These are phyloP conservation scores for Suhomyces xylopsoci DNA, from an alignment of 805 yeast genomes.

Conservation along the genomic window DNA sequence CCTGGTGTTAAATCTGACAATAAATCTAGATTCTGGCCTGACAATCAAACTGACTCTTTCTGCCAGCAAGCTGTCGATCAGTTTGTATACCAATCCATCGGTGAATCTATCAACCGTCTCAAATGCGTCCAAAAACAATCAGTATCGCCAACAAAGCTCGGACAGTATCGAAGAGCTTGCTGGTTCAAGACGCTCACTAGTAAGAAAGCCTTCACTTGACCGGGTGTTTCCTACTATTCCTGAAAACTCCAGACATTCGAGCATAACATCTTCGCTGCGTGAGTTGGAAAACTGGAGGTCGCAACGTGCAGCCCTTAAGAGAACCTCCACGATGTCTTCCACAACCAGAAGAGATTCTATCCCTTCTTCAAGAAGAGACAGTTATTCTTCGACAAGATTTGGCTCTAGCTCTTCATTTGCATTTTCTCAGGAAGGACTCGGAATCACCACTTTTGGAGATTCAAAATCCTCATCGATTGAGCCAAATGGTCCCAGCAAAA, in stretches of 20 bases:
- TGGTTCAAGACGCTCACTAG: not conserved
- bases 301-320: not conserved
- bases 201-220: not conserved
- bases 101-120: not conserved
- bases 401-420: not conserved
- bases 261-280: not conserved
- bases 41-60: not conserved
- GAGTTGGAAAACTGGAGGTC: not conserved
- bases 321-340: not conserved
- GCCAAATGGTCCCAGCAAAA: not conserved
- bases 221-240: not conserved
- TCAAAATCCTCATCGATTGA: not conserved
- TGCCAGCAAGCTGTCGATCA: not conserved
- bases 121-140: not conserved
- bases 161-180: not conserved
- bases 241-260: not conserved
- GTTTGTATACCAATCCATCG: not conserved
- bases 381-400: not conserved
- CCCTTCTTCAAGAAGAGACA: not conserved
- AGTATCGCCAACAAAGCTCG: not conserved
- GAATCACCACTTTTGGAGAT: not conserved
- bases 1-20: not conserved
- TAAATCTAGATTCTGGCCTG: not conserved
- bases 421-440: not conserved
- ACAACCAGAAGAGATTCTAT: not conserved